Evolutionary conservation across 2,329 filamentous ascomycete genomes (phyloP).

Genomic region (Neofusicoccum parvum): DNA sequence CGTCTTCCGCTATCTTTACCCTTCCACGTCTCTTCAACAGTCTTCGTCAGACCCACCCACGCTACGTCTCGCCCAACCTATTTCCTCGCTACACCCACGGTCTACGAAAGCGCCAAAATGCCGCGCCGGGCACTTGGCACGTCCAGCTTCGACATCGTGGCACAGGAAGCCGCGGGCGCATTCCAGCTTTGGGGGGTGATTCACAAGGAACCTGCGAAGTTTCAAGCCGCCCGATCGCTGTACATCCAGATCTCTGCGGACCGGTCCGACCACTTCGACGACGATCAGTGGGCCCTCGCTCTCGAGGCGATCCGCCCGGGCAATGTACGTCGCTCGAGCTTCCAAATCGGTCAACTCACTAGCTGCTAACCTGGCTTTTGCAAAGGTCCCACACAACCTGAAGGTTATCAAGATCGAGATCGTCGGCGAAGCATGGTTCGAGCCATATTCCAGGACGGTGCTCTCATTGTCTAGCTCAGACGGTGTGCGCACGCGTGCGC

Average conservation of each 20-base stretch:
- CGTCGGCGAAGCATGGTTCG: constrained; percentile 17
- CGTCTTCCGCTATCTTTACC: neutral
- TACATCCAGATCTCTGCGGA: constrained; percentile 24
- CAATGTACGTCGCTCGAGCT: neutral
- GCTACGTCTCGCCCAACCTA: neutral
- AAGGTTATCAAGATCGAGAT: constrained; percentile 4
- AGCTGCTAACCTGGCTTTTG: neutral
- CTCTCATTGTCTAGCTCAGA: constrained; percentile 17
- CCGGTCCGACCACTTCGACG: constrained; percentile 20
- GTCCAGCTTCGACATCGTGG: constrained; percentile 4
- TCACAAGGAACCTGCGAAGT: neutral
- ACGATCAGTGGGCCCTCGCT: constrained; percentile 25
- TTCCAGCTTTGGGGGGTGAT: neutral
- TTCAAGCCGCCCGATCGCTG: constrained; percentile 2
- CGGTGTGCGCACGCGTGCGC: neutral
- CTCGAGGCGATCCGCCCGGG: constrained; percentile 24
- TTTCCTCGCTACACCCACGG: neutral
- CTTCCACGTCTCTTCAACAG: neutral
- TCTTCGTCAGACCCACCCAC: neutral
- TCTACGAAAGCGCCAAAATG: neutral
- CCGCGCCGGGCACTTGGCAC: neutral
- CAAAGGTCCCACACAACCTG: constrained; percentile 5
- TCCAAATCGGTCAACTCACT: neutral
- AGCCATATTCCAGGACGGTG: constrained; percentile 21
- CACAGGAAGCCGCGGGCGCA: neutral